These are phyloP conservation scores for Debaryomyces tyrocola DNA, from an alignment of 805 yeast genomes.

Conservation along the genomic window DNA sequence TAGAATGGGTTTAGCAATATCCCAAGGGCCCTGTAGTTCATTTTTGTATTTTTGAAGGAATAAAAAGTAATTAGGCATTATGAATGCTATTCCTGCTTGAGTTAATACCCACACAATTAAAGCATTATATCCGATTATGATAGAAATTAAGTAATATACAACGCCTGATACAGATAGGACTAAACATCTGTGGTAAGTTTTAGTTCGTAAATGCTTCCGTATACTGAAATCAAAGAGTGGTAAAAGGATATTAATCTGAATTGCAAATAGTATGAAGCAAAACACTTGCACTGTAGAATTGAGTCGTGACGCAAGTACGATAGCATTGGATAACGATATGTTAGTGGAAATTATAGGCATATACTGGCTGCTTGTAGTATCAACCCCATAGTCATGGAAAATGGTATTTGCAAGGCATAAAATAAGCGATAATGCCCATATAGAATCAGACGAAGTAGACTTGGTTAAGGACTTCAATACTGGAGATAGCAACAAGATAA, in stretches of 20 bases:
- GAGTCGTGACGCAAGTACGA: constrained; percentile 87
- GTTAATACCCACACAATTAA: constrained; percentile 50
- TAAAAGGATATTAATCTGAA: constrained; percentile 68
- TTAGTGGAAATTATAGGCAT: constrained; percentile 74
- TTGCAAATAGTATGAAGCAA: constrained; percentile 73
- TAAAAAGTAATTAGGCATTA: constrained; percentile 71
- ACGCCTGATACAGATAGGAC: constrained; percentile 15
- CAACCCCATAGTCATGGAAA: constrained; percentile 66
- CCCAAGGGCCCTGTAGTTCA: constrained; percentile 93
- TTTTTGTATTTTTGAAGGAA: constrained; percentile 75
- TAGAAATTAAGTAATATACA: constrained; percentile 26
- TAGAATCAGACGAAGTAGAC: constrained; percentile 89
- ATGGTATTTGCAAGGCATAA: constrained; percentile 67
- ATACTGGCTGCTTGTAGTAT: constrained; percentile 30
- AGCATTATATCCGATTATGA: constrained; percentile 22
- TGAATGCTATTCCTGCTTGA: constrained; percentile 49
- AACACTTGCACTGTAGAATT: constrained; percentile 74
- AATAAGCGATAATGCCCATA: constrained; percentile 90
- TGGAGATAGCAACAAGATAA: constrained; percentile 80
- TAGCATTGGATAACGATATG: constrained; percentile 78
- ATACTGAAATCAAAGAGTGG: constrained; percentile 70
- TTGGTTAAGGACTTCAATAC: constrained; percentile 84
- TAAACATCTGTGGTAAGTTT: constrained; percentile 22
- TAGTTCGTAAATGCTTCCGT: constrained; percentile 37
- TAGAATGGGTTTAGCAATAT: constrained; percentile 73